Evolutionary conservation across 257 asterid species (phyloP), one percentile per base, ranked within the genome.

Genomic region (Jaltomata sinuosa): DNA sequence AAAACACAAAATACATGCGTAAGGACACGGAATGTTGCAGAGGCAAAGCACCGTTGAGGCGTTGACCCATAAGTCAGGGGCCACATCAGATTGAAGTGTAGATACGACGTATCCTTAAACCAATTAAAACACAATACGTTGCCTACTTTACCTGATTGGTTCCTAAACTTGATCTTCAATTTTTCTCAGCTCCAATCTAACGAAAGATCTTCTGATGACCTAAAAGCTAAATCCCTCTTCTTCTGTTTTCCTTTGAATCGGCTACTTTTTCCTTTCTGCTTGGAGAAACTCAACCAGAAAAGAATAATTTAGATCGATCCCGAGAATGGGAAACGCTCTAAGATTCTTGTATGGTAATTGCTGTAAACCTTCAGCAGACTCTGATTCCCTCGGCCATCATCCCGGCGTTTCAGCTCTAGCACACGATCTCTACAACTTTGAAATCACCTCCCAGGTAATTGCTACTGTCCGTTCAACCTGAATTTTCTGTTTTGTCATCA

Each of bases 371-470:
- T 25, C 93, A 52, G 53, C 92, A 54, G 98, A 90, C 32, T 88
- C 94, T 8, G 98, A 90, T 47, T 82, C 88, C 12, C 8, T 36
- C 52, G 97, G 90, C 79, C 93, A 90, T 89, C 98, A 93, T 85
- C 85, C 84, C 64, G 93, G 94, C 27, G 93, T 96, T 72, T 92
- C 98, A 5, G 94, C 97, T 22, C 90, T 96, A 34, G 97, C 97
- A 57, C 96, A 89, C 52, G 98, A 96, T 91, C 95, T 96, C 38
- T 96, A 94, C 69, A 91, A 85, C 93, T 96, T 90, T 57, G 98
- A 94, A 79, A 96, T 96, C 89, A 88, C 94, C 45, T 89, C 92
- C 69, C 94, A 96, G 97, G 99, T 95, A 87, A 31, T 55, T 22
- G 38, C 1, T 49, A 7, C 21, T 84, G 22, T 8, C 7, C 52